Base-by-base conservation (phyloP, 2,329 filamentous ascomycete genomes). In the Fusarium virguliforme region DNA sequence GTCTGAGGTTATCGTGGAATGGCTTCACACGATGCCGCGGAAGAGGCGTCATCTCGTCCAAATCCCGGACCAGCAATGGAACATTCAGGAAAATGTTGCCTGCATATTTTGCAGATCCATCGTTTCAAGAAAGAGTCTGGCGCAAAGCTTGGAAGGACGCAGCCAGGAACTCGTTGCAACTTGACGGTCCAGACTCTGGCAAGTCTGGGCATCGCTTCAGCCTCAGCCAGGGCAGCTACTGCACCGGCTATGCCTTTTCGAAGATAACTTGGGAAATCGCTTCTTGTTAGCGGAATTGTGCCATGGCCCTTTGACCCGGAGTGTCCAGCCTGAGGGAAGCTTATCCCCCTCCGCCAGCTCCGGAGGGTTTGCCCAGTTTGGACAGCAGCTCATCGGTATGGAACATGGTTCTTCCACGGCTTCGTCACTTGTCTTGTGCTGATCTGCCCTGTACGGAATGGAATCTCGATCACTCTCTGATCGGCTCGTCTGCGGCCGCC, bases 381-480 rank as follows among this genome's bases (percentile, higher is more conserved):
- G 43, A 38, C 56, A 60, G 28, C 32, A 58, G 10, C 7, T 38
- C 24, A 24, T 12, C 18, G 34, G 46, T 35, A n/a, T 26, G 56
- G 40, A 50, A 59, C 30, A 60, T 60, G 30, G 6, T 37, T 60
- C 9, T 35, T 60, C 56, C 56, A 50, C 15, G 7, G 5, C 13
- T 7, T 37, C 37, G 43, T 65, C 51, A 55, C 30, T 58, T 62
- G 60, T 50, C 37, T 37, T 38, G 48, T 10, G 43, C 43, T 12
- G 15, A 15, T 26, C 35, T 57, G 10, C 28, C 22, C 5, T 50
- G 65, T 26, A 64, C 8, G 35, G 48, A 51, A 32, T 40, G 22
- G 43, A 37, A 71, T 71, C 69, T 72, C 68, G 69, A 72, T 72
- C 65, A 46, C 48, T 46, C 32, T n/a, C 30, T 28, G 69, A 70